These are phyloP conservation scores for Penicillium sp. DNA, from an alignment of 2,329 filamentous ascomycete species.

Conservation along the genomic window DNA sequence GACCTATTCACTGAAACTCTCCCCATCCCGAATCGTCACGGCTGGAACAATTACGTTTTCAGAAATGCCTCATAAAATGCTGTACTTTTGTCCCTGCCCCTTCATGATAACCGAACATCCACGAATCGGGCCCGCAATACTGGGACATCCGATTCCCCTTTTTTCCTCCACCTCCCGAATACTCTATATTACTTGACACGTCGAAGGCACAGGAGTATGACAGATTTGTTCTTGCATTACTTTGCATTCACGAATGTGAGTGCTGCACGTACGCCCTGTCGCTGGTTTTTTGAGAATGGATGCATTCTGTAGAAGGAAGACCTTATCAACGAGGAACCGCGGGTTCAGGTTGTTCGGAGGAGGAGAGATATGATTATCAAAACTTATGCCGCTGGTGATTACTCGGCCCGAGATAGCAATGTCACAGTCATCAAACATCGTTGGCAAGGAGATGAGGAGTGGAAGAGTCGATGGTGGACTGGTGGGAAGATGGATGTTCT, in stretches of 20 bases:
- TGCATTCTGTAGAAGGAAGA: not conserved
- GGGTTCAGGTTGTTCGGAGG: not conserved
- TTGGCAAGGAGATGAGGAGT: not conserved
- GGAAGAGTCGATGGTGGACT: not conserved
- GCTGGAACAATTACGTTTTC: slow-evolving; percentile 62
- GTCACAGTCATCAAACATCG: not conserved
- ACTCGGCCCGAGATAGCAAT: not conserved
- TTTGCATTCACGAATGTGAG: not conserved
- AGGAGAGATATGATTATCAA: not conserved
- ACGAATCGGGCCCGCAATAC: slow-evolving; percentile 41
- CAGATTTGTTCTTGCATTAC: not conserved
- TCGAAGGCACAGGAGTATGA: not conserved
- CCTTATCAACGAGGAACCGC: not conserved
- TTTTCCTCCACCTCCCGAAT: not conserved
- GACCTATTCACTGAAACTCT: slow-evolving; percentile 62
- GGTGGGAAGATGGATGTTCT: not conserved
- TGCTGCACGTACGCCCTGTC: not conserved
- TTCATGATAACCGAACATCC: slow-evolving; percentile 56
- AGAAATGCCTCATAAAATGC: slow-evolving; percentile 68
- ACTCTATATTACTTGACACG: not conserved
- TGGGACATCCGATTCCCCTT: slow-evolving; percentile 65
- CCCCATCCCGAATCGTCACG: slow-evolving; percentile 61
- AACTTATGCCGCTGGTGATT: not conserved
- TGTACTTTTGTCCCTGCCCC: slow-evolving; percentile 64
- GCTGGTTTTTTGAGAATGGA: not conserved